A percentile compares a stretch with the other conserved stretches of the same genome.
These are phyloP conservation scores for Aspergillus haitiensis DNA, from an alignment of 495 filamentous ascomycete genomes.

Conservation along the genomic window DNA sequence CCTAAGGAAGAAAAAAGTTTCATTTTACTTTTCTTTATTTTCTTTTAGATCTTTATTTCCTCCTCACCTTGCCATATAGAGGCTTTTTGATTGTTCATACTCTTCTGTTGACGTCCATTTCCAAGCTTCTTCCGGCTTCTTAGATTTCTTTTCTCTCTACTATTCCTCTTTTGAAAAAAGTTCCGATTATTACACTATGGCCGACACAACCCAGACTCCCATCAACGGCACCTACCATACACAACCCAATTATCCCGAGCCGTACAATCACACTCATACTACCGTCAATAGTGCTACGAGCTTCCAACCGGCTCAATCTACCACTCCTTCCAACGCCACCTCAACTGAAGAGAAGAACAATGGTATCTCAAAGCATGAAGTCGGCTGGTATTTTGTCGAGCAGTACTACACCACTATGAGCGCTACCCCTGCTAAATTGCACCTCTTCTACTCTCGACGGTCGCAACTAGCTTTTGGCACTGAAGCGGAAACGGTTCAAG, in stretches of 20 bases:
- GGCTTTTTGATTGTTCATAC: conserved; percentile 14
- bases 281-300: conserved; percentile 41
- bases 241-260: conserved; percentile 44
- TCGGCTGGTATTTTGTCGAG: conserved; percentile 99
- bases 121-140: conserved; percentile 11
- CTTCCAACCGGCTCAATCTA: conserved; percentile 49
- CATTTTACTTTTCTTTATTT: neutral
- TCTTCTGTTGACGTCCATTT: neutral
- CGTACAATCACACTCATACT: conserved; percentile 39
- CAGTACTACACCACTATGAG: conserved; percentile 98
- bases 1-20: conserved; percentile 19
- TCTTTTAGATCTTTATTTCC: conserved; percentile 10
- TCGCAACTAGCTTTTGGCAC: conserved; percentile 82
- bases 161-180: conserved; percentile 18
- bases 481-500: conserved; percentile 81
- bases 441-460: conserved; percentile 79
- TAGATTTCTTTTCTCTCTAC: conserved; percentile 23
- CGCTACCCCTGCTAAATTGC: conserved; percentile 89
- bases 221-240: conserved; percentile 49
- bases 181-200: conserved; percentile 36
- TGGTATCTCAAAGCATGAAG: conserved; percentile 73
- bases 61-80: conserved; percentile 12
- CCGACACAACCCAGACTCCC: conserved; percentile 46
- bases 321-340: conserved; percentile 45
- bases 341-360: conserved; percentile 43